Base-by-base conservation (phyloP, 306 rosid genomes). In the Ceratonia siliqua region DNA sequence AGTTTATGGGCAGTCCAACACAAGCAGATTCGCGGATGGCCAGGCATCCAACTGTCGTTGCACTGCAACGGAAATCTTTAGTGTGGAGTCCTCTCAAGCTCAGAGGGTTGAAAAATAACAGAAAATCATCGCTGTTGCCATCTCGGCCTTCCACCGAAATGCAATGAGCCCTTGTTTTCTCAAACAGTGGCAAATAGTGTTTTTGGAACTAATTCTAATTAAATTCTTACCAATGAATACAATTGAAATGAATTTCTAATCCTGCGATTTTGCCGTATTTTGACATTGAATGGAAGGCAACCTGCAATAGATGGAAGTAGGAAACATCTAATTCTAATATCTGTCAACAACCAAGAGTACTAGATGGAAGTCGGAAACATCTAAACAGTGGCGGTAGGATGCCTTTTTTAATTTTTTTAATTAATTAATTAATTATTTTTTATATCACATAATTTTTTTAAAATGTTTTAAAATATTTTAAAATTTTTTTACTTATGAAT, bases 71-170 rank as follows among this genome's bases (percentile, higher is more conserved):
- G 48, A 92, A 83, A 72, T 82, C 92, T 54, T 24, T 95, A 11
- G 76, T 92, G 24, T 95, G 99, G 99, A 94, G 99, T 78, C 95
- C 99, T 13, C 87, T 94, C 18, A 87, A 81, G 87, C 72, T 83
- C 77, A 90, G 90, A 78, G 81, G 78, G 62, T 24, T 94, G 79
- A 86, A 68, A 75, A 74, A 24, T 68, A 76, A 30, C 73, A 82
- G 93, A 72, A 91, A 89, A 81, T 86, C 97, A n/a, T 86, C 84
- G 12, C 45, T 92, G 45, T 79, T 92, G 75, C 90, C 96, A 17
- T 70, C 80, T 68, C 78, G 90, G 75, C 77, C 83, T 70, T 68
- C 83, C 6, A 65, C 79, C n/a, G 90, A 90, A 50, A 65, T 83
- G 68, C 82, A 74, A 21, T 88, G 79, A 88, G 41, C 36, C 71